phyloP scores from a whole-genome alignment of 345 rosid species.

The Brassica carinata region DNA sequence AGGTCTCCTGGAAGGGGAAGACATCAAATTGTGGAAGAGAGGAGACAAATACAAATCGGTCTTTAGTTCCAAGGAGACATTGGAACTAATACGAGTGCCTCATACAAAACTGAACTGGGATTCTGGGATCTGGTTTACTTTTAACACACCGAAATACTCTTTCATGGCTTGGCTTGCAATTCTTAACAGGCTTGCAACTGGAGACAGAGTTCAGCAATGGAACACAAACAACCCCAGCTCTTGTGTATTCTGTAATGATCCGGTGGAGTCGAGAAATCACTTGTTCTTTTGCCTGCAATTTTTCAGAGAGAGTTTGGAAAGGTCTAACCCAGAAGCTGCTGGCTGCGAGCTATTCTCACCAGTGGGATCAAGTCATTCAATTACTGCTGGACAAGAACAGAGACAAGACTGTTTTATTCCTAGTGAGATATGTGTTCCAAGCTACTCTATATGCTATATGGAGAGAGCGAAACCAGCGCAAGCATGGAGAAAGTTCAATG shows the following conservation, averaged over 20 bases:
- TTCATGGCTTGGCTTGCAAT: neutral
- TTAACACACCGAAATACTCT: neutral
- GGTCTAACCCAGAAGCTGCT: neutral
- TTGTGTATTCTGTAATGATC: neutral
- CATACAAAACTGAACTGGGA: neutral
- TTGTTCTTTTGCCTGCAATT: neutral
- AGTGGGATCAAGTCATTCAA: neutral
- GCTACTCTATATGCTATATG: neutral
- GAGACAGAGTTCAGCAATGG: neutral
- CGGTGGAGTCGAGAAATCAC: neutral
- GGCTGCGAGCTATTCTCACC: neutral
- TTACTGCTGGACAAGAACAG: neutral
- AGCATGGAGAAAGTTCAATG: neutral
- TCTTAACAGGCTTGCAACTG: neutral
- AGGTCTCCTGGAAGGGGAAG: neutral
- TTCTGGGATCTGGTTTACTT: neutral
- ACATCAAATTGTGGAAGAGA: neutral
- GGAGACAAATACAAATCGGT: neutral
- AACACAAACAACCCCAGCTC: neutral
- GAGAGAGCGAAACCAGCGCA: neutral
- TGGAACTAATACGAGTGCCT: neutral
- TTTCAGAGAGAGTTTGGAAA: neutral
- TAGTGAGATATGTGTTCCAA: neutral
- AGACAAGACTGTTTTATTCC: neutral
- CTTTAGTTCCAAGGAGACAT: neutral